Conservation (phyloP, 2,329 filamentous ascomycete species). For the Lecanosticta acicola region DNA sequence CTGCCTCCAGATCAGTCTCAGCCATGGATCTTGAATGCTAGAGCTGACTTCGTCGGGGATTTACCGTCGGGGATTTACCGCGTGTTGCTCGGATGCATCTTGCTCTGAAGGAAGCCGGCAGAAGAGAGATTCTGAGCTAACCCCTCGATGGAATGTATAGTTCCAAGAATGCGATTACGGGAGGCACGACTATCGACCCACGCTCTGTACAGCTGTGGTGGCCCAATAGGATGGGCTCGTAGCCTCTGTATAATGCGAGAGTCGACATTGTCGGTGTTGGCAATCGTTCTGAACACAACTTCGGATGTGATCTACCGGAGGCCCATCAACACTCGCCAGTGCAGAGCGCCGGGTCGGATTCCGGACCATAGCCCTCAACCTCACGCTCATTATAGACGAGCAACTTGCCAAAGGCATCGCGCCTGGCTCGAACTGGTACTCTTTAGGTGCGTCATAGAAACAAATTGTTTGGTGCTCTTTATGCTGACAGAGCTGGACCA, state of each 20-base stretch:
- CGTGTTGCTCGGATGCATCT: conserved; percentile 40
- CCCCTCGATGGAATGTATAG: conserved; percentile 39
- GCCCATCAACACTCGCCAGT: conserved; percentile 31
- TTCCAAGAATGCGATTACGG: conserved; percentile 43
- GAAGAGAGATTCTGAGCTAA: conserved; percentile 35
- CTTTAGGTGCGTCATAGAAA: too few relatives aligned
- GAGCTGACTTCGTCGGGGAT: conserved; percentile 50
- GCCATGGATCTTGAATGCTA: conserved; percentile 56
- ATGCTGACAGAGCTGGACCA: not conserved
- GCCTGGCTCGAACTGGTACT: conserved; percentile 55
- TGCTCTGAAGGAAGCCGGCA: conserved; percentile 43
- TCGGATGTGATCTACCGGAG: too few relatives aligned
- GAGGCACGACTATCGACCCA: conserved; percentile 40
- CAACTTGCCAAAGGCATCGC: conserved; percentile 51
- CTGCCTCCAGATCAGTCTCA: conserved; percentile 4
- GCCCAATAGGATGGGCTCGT: conserved; percentile 51
- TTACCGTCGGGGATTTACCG: conserved; percentile 41
- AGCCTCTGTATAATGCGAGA: conserved; percentile 52
- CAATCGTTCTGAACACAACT: not conserved
- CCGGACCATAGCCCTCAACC: conserved; percentile 55
- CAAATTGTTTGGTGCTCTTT: conserved; percentile 57
- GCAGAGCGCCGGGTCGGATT: conserved; percentile 54
- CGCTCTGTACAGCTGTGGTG: conserved; percentile 53
- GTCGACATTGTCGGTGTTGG: conserved; percentile 38
- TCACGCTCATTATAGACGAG: conserved; percentile 47